Base-by-base conservation (phyloP, 352 stramenopile genomes). In the Pythium dissotocum region DNA sequence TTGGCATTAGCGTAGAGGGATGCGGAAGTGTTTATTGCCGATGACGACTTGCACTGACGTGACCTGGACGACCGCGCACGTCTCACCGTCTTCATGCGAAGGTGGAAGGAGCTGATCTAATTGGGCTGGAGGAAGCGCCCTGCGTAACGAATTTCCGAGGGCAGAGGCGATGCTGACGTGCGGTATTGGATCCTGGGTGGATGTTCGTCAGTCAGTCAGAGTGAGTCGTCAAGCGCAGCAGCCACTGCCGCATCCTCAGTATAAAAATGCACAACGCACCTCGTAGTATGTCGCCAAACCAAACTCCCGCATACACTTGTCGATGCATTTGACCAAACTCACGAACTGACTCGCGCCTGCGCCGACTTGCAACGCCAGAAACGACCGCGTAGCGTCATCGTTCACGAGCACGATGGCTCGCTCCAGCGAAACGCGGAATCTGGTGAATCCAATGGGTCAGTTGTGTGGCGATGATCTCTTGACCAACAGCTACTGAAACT, bases 1-100 rank as follows among this genome's bases (percentile, higher is more conserved):
- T 2, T 57, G 33, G 56, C 28, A 40, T 82, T 66, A 89, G 32
- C 73, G 71, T 30, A 93, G 79, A 18, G 79, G 67, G 58, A 91
- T 87, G 54, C 78, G 70, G 75, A 89, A 94, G 69, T 88, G 81
- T 79, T 93, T 94, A 82, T 94, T 94, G 71, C 86, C 86, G 69
- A 93, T 90, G 62, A 78, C 75, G 36, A 89, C 79, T 63, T 90
- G 77, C 49, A 93, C 79, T 69, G 70, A 62, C 33, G 67, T 69
- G 71, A 83, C 54, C 10, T 49, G 66, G 18, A 68, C 40, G 21
- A 64, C 52, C 18, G 30, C 28, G 18, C 35, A 48, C 38, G 53
- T 54, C 28, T 61, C 71, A 65, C 69, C 52, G 56, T 16, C 66
- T 16, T 64, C 53, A 4, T 46, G 36, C 18, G 28, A 49, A 51